Evolutionary conservation across 768 basidiomycete species (phyloP), one percentile per base, ranked within the genome.

Genomic region (Naematelia encephala): DNA sequence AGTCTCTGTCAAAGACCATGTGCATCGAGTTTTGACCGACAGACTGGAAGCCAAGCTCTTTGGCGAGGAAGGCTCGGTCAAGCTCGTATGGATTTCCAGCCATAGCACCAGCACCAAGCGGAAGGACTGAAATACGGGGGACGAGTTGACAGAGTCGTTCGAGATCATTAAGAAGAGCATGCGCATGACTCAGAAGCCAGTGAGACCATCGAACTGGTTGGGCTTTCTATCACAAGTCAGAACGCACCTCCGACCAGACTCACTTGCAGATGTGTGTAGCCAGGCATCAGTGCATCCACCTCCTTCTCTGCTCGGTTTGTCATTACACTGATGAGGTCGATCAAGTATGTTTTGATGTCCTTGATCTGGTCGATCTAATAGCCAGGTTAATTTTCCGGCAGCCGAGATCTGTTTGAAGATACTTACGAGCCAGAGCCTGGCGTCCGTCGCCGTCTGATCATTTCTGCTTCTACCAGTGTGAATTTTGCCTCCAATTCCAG

Each of bases 141-240:
- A 88, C 80, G 54, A 94, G 84, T 73, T 92, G 85, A 29, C 84
- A 82, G 16, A 96, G 83, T 21, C 91, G 87, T 64, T 90, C 85
- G 29, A 93, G 84, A 79, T 99, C 96, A 50, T 84, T 83, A n/a
- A 84, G 82, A 81, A 97, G 92, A 22, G 92, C 90, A 69, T 90
- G 89, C 3, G 92, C 91, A 77, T 99, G 91, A 21, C 92, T 94
- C 54, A 98, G 84, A 46, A 99, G 82, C 54, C 96, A 84, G 78
- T 99, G 96, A 0, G 96, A 93, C 96, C 96, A 99, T 62, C 96
- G 86, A 73, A 99, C 94, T 30, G 96, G 96, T 82, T 97, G 93
- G 19, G 88, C 96, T 39, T 96, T 88, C 94, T 99, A 66, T 21
- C n/a, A n/a, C n/a, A n/a, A n/a, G n/a, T n/a, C n/a, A n/a, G n/a